A percentile compares a stretch with the other conserved stretches of the same genome.
phyloP scores from a whole-genome alignment of 306 rosid genomes.

The Gynostemma pentaphyllum region DNA sequence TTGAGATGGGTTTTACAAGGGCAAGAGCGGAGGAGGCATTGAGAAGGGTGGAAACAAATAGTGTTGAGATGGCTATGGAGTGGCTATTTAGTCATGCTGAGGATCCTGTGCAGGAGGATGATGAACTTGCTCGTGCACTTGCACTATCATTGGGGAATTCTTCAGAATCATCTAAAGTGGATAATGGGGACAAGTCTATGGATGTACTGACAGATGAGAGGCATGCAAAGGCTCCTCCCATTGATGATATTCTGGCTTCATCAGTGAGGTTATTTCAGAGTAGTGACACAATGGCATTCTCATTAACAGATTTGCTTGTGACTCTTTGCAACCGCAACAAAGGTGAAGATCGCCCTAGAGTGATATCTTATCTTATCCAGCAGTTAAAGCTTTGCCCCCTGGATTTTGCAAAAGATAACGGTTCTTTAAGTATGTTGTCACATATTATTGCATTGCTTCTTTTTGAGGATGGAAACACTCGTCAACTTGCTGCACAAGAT shows the following conservation, averaged over 20 bases:
- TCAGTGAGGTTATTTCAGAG: constrained; percentile 71
- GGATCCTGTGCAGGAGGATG: constrained; percentile 99
- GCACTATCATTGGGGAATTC: constrained; percentile 88
- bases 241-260: constrained; percentile 81
- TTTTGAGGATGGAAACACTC: constrained; percentile 73
- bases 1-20: constrained; percentile 97
- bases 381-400: constrained; percentile 77
- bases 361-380: constrained; percentile 79
- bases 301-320: constrained; percentile 81
- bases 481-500: constrained; percentile 77
- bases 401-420: constrained; percentile 63
- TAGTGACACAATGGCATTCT: constrained; percentile 81
- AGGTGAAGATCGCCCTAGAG: constrained; percentile 84
- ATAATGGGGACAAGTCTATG: constrained; percentile 58
- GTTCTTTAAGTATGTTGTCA: constrained; percentile 64
- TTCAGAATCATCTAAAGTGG: constrained; percentile 75
- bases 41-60: constrained; percentile 86
- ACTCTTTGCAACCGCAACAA: constrained; percentile 80
- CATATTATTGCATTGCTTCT: constrained; percentile 80
- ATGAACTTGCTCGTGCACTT: constrained; percentile 95
- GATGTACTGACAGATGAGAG: constrained; percentile 71
- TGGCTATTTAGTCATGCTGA: constrained; percentile 90
- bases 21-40: constrained; percentile 99
- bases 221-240: constrained; percentile 65
- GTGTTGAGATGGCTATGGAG: constrained; percentile 99